A percentile compares a stretch with the other conserved stretches of the same genome.
Conservation (phyloP, 2,329 filamentous ascomycete species). For the Zymoseptoria tritici region DNA sequence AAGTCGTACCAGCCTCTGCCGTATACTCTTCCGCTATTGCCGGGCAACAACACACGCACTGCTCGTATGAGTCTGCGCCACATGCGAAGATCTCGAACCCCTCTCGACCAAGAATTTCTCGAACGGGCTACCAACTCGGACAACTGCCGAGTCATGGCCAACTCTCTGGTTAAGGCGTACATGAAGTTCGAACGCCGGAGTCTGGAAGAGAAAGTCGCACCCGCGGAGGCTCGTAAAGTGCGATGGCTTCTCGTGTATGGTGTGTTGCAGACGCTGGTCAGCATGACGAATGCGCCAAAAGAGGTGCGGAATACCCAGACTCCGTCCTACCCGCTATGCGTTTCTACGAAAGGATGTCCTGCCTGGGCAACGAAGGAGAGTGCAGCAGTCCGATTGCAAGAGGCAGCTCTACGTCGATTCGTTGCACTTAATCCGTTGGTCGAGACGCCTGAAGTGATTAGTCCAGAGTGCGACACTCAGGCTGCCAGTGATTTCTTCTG, state of each 20-base stretch:
- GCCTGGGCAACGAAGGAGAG: slow-evolving; percentile 28
- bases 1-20: slow-evolving; percentile 53
- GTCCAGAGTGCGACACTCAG: slow-evolving; percentile 41
- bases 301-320: slow-evolving; percentile 53
- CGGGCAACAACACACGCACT: slow-evolving; percentile 31
- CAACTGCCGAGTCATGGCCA: slow-evolving; percentile 31
- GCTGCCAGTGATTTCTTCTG: slow-evolving; percentile 31
- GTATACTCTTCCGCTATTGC: slow-evolving; percentile 61
- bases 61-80: slow-evolving; percentile 27
- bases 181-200: slow-evolving; percentile 59
- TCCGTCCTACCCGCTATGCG: slow-evolving; percentile 54
- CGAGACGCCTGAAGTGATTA: slow-evolving; percentile 29
- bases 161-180: slow-evolving; percentile 59
- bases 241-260: slow-evolving; percentile 72
- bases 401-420: not conserved
- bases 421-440: slow-evolving; percentile 9
- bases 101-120: not conserved
- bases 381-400: not conserved
- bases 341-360: slow-evolving; percentile 35
- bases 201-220: slow-evolving; percentile 51
- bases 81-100: slow-evolving; percentile 14
- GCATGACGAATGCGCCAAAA: slow-evolving; percentile 52
- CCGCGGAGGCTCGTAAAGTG: slow-evolving; percentile 65
- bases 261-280: slow-evolving; percentile 62
- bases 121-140: slow-evolving; percentile 48